These are phyloP conservation scores for Solanum paucissectum DNA, from an alignment of 257 asterid species.

Conservation along the genomic window DNA sequence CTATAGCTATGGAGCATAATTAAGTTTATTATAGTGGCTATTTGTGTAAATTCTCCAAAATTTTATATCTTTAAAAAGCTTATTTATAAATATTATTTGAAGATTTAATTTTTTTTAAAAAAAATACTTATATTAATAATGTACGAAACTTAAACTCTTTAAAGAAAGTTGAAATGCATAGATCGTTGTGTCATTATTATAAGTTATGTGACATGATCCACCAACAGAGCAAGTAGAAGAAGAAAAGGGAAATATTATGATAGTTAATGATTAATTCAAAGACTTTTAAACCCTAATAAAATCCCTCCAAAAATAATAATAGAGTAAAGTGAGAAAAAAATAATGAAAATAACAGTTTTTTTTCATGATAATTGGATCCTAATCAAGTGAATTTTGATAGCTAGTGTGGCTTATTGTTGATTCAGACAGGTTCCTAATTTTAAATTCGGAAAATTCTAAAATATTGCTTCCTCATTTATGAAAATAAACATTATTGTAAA, in stretches of 20 bases:
- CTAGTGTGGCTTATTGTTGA: neutral
- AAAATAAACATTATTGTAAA: too few relatives aligned
- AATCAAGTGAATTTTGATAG: neutral
- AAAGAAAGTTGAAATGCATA: neutral
- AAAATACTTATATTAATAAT: neutral
- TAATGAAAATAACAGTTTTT: neutral
- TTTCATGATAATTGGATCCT: neutral
- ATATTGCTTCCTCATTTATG: neutral
- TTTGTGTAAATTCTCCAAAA: too few relatives aligned
- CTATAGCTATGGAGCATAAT: too few relatives aligned
- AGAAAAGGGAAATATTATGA: neutral
- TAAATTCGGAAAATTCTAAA: neutral
- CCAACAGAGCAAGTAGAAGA: neutral
- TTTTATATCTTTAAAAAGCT: too few relatives aligned
- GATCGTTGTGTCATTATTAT: neutral
- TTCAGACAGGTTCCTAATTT: neutral
- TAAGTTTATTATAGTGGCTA: too few relatives aligned
- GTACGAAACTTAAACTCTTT: neutral
- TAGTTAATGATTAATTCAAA: neutral
- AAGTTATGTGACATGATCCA: neutral
- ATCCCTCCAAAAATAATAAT: neutral
- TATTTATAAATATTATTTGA: neutral
- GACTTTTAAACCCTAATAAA: neutral
- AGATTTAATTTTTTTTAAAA: neutral
- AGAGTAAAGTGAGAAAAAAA: neutral